These are phyloP conservation scores for Cladosporium phlei DNA, from an alignment of 2,329 filamentous ascomycete species.

Conservation along the genomic window DNA sequence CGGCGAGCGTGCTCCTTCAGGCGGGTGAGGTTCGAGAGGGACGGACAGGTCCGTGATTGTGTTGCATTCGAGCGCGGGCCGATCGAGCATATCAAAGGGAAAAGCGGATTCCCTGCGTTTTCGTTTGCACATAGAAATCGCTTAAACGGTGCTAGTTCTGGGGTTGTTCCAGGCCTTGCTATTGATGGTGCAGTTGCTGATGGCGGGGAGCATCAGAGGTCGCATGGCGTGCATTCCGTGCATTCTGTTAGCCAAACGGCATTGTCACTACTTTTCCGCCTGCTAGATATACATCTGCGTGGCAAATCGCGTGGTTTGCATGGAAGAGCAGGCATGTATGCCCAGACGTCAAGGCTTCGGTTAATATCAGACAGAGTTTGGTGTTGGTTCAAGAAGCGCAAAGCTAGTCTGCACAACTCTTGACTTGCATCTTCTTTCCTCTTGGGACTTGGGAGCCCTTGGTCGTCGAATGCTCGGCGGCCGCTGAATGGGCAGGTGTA, in stretches of 20 bases:
- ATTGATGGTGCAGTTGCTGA: background rate
- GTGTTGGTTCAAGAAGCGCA: conserved; percentile 1
- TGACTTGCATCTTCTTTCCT: background rate
- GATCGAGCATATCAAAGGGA: background rate
- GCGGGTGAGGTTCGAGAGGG: background rate
- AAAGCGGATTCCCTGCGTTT: background rate
- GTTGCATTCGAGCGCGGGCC: conserved; percentile 9
- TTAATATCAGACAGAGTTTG: conserved; percentile 7
- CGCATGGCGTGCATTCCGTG: background rate
- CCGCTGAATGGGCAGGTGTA: background rate
- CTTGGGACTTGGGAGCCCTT: conserved; percentile 3
- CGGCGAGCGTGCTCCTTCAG: background rate
- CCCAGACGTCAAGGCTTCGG: background rate
- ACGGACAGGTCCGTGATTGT: background rate
- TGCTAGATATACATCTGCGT: background rate
- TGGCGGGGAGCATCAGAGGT: background rate
- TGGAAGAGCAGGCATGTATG: background rate
- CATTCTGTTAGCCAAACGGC: conserved; percentile 3
- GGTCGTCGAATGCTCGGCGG: background rate
- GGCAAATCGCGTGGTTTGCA: background rate
- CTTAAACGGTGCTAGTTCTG: background rate
- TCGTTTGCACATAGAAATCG: conserved; percentile 6
- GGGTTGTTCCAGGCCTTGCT: background rate
- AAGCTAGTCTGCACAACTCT: conserved; percentile 5
- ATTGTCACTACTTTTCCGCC: background rate